Conservation (phyloP, 352 stramenopile species). For the Globisporangium mamillatum region DNA sequence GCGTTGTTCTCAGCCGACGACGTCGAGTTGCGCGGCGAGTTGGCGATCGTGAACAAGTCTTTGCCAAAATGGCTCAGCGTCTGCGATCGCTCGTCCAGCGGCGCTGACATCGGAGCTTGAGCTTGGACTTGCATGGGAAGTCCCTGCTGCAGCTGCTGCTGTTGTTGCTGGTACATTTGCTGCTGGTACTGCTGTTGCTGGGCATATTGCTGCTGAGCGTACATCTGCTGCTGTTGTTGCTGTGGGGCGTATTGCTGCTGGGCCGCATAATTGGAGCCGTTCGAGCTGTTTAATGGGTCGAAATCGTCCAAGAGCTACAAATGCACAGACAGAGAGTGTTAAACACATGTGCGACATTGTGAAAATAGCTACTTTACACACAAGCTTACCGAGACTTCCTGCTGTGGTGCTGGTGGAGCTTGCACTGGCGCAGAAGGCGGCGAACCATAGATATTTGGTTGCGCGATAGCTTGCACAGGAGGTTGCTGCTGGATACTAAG, state of each 20-base stretch:
- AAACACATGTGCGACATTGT: neutral
- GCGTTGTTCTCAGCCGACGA: constrained; percentile 4
- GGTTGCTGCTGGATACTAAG: constrained; percentile 42
- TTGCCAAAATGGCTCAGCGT: constrained; percentile 79
- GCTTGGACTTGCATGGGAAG: neutral
- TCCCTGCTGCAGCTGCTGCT: constrained; percentile 7
- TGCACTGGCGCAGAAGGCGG: constrained; percentile 22
- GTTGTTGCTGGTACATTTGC: constrained; percentile 15
- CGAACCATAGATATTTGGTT: constrained; percentile 28
- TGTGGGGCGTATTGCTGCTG: constrained; percentile 19
- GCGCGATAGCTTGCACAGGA: neutral
- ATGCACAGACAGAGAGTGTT: neutral
- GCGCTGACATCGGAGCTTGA: constrained; percentile 8
- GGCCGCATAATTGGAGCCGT: constrained; percentile 18
- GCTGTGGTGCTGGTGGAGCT: constrained; percentile 17
- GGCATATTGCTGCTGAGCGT: constrained; percentile 29
- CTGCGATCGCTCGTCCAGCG: constrained; percentile 59
- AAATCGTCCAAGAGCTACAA: constrained; percentile 50
- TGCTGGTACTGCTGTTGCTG: constrained; percentile 21
- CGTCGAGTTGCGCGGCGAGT: constrained; percentile 58
- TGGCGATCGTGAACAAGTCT: constrained; percentile 83
- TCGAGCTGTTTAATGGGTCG: constrained; percentile 37
- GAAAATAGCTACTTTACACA: neutral
- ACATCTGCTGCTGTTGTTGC: constrained; percentile 21
- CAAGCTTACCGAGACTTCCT: constrained; percentile 60